Evolutionary conservation across 345 rosid species (phyloP).

Genomic region (Euclidium syriacum): DNA sequence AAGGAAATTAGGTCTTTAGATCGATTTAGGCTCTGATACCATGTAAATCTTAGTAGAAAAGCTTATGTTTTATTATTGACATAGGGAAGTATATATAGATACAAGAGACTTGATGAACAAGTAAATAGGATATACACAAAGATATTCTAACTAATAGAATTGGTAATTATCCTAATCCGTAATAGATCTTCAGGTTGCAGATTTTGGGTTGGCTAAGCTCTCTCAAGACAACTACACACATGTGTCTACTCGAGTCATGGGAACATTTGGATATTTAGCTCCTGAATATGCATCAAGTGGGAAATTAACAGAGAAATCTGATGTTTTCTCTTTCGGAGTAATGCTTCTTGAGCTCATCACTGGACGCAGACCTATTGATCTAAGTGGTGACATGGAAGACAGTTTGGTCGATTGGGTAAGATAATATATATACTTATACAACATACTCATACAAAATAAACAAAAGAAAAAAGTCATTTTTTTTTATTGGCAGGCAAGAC

Average conservation of each 20-base stretch:
- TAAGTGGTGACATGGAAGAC: constrained; percentile 63
- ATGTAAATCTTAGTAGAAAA: no score
- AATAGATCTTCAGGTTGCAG: constrained; percentile 74
- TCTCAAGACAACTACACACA: constrained; percentile 63
- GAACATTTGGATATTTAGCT: constrained; percentile 97
- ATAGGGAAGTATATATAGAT: no score
- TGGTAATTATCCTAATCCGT: no score
- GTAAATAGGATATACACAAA: no score
- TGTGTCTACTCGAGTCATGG: constrained; percentile 94
- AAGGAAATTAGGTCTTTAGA: no score
- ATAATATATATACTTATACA: background rate
- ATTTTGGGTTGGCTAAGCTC: constrained; percentile 91
- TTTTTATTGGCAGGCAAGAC: constrained; percentile 58
- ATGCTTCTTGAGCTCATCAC: constrained; percentile 88
- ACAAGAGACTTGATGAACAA: no score
- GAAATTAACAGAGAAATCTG: constrained; percentile 82
- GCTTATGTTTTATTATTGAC: no score
- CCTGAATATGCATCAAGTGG: constrained; percentile 98
- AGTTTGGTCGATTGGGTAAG: constrained; percentile 96
- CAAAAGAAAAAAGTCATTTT: background rate
- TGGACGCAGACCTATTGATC: constrained; percentile 78
- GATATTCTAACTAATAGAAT: no score
- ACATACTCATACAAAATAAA: background rate
- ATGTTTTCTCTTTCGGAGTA: constrained; percentile 90
- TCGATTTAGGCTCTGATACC: no score